A percentile compares a stretch with the other conserved stretches of the same genome.
Conservation (phyloP, 257 asterid species). For the Eucommia ulmoides region DNA sequence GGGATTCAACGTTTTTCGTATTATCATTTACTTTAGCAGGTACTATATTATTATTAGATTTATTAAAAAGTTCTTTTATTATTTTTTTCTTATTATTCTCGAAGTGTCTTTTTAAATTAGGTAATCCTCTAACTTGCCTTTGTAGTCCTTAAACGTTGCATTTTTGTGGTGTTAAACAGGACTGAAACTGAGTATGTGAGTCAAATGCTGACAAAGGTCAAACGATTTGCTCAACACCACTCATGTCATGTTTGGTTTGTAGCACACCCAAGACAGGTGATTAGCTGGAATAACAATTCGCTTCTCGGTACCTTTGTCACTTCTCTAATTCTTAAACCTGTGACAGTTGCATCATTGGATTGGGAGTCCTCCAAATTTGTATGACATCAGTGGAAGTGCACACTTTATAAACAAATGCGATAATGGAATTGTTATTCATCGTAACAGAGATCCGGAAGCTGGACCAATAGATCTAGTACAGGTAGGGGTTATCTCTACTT, state of each 20-base stretch:
- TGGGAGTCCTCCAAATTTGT: constrained; percentile 79
- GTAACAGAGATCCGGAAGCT: constrained; percentile 74
- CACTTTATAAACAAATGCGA: constrained; percentile 97
- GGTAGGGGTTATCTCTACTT: constrained; percentile 26
- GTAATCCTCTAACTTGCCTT: background rate
- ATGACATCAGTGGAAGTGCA: constrained; percentile 97
- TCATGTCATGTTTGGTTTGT: constrained; percentile 97
- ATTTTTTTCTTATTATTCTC: no score
- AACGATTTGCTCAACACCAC: constrained; percentile 96
- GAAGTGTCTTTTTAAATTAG: no score
- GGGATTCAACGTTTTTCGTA: no score
- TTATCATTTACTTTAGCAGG: no score
- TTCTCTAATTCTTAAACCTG: constrained; percentile 10
- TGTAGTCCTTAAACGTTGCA: background rate
- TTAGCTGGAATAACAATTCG: no score
- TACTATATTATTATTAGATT: no score
- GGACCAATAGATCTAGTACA: constrained; percentile 81
- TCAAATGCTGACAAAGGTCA: constrained; percentile 87
- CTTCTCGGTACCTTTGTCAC: no score
- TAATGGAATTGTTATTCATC: constrained; percentile 88
- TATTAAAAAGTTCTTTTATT: no score
- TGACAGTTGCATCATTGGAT: constrained; percentile 74
- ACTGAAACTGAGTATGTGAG: constrained; percentile 97
- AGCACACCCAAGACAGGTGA: constrained; percentile 99
- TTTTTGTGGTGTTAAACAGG: constrained; percentile 28